Conservation (phyloP, 495 filamentous ascomycete species). For the Hyaloscypha hepaticicola region DNA sequence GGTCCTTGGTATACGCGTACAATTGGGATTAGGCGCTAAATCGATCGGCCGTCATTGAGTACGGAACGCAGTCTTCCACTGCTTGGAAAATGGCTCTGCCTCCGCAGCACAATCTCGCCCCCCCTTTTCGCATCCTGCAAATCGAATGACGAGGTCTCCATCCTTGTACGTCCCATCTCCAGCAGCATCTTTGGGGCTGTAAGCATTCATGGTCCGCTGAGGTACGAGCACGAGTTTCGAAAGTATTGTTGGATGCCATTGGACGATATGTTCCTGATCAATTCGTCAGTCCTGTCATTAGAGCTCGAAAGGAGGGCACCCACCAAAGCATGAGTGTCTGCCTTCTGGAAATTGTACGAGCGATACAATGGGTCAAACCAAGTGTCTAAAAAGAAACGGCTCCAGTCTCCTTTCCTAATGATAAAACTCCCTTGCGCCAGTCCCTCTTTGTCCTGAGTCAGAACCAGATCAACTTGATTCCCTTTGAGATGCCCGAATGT, state of each 20-base stretch:
- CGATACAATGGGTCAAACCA: constrained; percentile 97
- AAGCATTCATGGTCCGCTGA: constrained; percentile 78
- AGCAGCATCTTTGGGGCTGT: constrained; percentile 45
- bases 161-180: constrained; percentile 62
- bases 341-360: constrained; percentile 92
- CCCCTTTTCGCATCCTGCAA: constrained; percentile 64
- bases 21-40: not conserved
- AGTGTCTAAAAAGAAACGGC: constrained; percentile 86
- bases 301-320: constrained; percentile 31
- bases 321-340: constrained; percentile 89
- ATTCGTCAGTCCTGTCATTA: constrained; percentile 15
- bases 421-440: constrained; percentile 74
- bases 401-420: constrained; percentile 84
- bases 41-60: constrained; percentile 5
- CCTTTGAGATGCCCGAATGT: constrained; percentile 81
- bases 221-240: constrained; percentile 83
- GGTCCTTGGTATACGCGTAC: constrained; percentile 2
- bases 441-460: constrained; percentile 85
- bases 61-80: constrained; percentile 46
- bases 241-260: constrained; percentile 99
- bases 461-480: constrained; percentile 75
- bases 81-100: constrained; percentile 44
- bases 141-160: constrained; percentile 82
- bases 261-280: constrained; percentile 78
- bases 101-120: constrained; percentile 69